A percentile compares a stretch with the other conserved stretches of the same genome.
These are phyloP conservation scores for Penicillium sclerotiorum DNA, from an alignment of 2,329 filamentous ascomycete species.

Conservation along the genomic window DNA sequence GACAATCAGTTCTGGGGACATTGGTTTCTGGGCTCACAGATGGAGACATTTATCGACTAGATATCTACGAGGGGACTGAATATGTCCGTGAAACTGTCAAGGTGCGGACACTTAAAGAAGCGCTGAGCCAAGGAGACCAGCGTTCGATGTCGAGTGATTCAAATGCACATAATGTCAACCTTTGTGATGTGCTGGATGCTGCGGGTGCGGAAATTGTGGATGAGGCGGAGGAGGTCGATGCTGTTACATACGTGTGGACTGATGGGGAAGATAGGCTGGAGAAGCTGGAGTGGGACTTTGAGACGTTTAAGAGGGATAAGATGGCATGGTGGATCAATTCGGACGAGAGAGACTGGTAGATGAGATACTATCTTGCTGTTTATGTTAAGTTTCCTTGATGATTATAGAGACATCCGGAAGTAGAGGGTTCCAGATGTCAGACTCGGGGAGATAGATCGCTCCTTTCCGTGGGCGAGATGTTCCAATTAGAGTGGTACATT, in stretches of 20 bases:
- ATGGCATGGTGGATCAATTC: conserved; percentile 61
- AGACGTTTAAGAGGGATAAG: conserved; percentile 78
- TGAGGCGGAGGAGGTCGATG: conserved; percentile 49
- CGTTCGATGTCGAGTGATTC: background rate
- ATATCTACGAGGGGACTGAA: conserved; percentile 78
- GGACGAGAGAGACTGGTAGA: conserved; percentile 47
- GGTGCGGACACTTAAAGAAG: conserved; percentile 45
- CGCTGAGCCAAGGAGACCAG: conserved; percentile 22
- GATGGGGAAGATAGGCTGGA: conserved; percentile 59
- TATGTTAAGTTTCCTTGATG: background rate
- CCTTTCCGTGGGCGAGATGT: too few relatives aligned
- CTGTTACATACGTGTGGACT: conserved; percentile 68
- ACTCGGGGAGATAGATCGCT: too few relatives aligned
- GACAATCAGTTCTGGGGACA: conserved; percentile 65
- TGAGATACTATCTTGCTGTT: background rate
- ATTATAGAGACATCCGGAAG: background rate
- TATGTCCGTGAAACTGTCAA: conserved; percentile 61
- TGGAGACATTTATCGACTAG: conserved; percentile 73
- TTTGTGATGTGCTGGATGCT: conserved; percentile 45
- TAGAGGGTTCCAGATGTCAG: too few relatives aligned
- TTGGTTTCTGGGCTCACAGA: conserved; percentile 77
- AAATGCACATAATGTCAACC: conserved; percentile 30
- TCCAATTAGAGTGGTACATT: too few relatives aligned
- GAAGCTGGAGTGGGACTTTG: conserved; percentile 82
- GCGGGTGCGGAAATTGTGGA: conserved; percentile 58